Percentiles rank a stretch among this genome's conserved stretches.
Conservation (phyloP, 805 yeast species). For the Suhomyces tanzawaensis region DNA sequence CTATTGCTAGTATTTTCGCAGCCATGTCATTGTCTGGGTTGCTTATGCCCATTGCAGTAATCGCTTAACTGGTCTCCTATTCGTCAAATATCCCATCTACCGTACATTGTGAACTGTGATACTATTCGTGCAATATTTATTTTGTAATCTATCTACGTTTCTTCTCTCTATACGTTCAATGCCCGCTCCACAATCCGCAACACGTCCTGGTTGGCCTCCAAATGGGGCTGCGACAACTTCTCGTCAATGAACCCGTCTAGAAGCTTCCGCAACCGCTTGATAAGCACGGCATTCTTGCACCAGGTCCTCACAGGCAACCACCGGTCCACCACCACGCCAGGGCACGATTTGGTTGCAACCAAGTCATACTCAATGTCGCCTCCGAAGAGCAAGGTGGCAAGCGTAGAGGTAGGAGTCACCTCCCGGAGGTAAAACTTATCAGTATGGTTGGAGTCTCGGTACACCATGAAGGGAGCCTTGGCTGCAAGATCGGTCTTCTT, state of each 20-base stretch:
- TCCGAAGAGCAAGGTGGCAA: slow-evolving; percentile 78
- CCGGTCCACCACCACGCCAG: slow-evolving; percentile 82
- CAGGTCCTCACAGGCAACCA: slow-evolving; percentile 92
- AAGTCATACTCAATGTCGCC: slow-evolving; percentile 66
- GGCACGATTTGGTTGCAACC: slow-evolving; percentile 48
- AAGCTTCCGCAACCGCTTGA: slow-evolving; percentile 64
- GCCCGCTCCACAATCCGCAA: slow-evolving; percentile 3
- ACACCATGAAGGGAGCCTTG: slow-evolving; percentile 62
- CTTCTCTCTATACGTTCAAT: neutral
- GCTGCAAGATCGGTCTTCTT: slow-evolving; percentile 30
- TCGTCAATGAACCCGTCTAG: slow-evolving; percentile 67
- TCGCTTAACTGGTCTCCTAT: too few species aligned
- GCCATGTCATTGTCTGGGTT: too few species aligned
- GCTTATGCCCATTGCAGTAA: too few species aligned
- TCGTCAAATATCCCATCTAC: too few species aligned
- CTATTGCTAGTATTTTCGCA: too few species aligned
- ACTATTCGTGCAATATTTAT: too few species aligned
- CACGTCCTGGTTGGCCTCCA: slow-evolving; percentile 1
- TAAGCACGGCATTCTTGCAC: slow-evolving; percentile 88
- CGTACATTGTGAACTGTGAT: too few species aligned
- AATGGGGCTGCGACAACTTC: slow-evolving; percentile 44
- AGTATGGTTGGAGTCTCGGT: slow-evolving; percentile 57
- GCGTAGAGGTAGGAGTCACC: slow-evolving; percentile 73
- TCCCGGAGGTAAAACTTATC: slow-evolving; percentile 69
- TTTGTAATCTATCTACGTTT: too few species aligned